These are phyloP conservation scores for Aureococcus anophagefferens DNA, from an alignment of 108 stramenopile species.

Conservation along the genomic window DNA sequence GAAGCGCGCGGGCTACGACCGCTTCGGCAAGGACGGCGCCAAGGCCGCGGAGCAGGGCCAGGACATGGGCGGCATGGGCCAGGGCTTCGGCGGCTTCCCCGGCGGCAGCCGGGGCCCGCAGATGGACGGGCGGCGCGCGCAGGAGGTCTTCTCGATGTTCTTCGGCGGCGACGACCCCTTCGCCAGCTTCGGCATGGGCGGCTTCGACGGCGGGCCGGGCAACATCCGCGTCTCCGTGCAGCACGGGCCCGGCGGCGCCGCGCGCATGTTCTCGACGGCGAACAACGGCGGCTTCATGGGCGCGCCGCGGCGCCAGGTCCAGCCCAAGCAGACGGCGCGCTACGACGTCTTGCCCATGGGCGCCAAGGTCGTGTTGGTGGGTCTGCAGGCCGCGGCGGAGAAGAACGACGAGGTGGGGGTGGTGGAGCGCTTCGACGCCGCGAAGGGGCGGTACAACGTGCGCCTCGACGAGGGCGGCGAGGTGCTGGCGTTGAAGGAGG, in stretches of 20 bases:
- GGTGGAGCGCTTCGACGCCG: not conserved
- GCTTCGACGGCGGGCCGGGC: not conserved
- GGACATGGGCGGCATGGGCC: slow-evolving; percentile 3
- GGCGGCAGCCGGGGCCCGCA: not conserved
- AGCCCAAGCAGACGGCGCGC: not conserved
- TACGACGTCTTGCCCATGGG: not conserved
- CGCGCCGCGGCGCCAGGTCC: not conserved
- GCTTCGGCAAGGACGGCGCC: slow-evolving; percentile 15
- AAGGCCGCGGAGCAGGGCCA: not conserved
- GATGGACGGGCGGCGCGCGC: not conserved
- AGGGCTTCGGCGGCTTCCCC: not conserved
- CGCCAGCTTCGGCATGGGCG: not conserved
- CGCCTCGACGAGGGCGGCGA: not conserved
- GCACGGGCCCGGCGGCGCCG: not conserved
- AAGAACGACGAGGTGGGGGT: not conserved
- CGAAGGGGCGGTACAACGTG: not conserved
- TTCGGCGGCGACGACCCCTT: slow-evolving; percentile 1
- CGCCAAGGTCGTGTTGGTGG: not conserved
- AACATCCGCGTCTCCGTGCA: not conserved
- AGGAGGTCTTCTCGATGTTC: not conserved
- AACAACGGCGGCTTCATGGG: not conserved
- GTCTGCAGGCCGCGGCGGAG: not conserved
- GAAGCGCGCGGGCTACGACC: slow-evolving; percentile 27
- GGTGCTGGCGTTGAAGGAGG: not conserved
- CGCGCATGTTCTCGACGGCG: not conserved